Conservation (phyloP, 2,329 filamentous ascomycete genomes). For the Arachnomyces sp. region DNA sequence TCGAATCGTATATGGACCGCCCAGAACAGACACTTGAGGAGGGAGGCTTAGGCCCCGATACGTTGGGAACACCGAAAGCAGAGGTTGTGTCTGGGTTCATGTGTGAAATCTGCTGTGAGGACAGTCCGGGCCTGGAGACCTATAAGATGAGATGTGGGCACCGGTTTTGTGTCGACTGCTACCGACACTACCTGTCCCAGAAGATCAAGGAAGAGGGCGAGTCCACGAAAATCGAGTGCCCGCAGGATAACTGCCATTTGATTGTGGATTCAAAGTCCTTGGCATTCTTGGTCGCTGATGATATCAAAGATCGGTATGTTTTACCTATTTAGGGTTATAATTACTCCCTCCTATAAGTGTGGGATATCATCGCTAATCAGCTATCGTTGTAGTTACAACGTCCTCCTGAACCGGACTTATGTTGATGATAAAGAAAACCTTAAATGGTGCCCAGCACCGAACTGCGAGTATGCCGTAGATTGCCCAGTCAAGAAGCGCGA, state of each 20-base stretch:
- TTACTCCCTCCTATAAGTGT: not conserved
- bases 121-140: slow-evolving; percentile 64
- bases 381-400: slow-evolving; percentile 57
- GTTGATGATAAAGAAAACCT: slow-evolving; percentile 93
- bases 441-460: slow-evolving; percentile 97
- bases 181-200: slow-evolving; percentile 78
- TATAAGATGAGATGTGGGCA: slow-evolving; percentile 96
- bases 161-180: slow-evolving; percentile 87
- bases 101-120: slow-evolving; percentile 96
- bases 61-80: slow-evolving; percentile 56
- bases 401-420: slow-evolving; percentile 83
- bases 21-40: slow-evolving; percentile 71
- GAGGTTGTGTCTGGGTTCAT: slow-evolving; percentile 66
- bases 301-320: slow-evolving; percentile 47
- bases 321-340: slow-evolving; percentile 4
- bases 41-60: slow-evolving; percentile 66
- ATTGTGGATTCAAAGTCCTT: slow-evolving; percentile 88
- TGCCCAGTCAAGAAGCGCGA: slow-evolving; percentile 84
- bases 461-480: slow-evolving; percentile 87
- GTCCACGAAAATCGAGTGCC: slow-evolving; percentile 88
- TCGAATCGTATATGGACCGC: slow-evolving; percentile 93
- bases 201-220: slow-evolving; percentile 96
- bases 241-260: slow-evolving; percentile 74
- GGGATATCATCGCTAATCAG: not conserved
- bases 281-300: slow-evolving; percentile 59